phyloP scores from a whole-genome alignment of 2,329 filamentous ascomycete genomes.

The Ophiostoma populinum region DNA sequence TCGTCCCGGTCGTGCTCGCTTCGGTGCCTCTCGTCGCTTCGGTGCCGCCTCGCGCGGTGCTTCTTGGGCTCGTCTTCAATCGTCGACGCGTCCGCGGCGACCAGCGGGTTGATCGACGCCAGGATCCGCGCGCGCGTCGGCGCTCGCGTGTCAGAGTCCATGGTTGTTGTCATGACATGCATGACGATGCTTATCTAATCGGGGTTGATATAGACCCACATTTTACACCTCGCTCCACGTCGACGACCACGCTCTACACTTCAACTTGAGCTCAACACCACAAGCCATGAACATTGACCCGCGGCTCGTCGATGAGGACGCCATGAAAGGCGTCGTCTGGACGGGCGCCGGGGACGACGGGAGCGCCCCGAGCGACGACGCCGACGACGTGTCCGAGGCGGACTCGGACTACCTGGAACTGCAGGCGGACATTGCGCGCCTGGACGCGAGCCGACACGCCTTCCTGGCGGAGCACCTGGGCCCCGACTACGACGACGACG shows the following conservation, averaged over 20 bases:
- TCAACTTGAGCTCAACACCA: no score
- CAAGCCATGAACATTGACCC: conserved; percentile 1
- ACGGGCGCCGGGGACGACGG: not conserved
- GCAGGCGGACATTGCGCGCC: conserved; percentile 21
- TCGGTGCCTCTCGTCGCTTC: not conserved
- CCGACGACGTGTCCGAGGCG: conserved; percentile 18
- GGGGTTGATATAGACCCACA: no score
- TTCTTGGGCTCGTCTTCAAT: conserved; percentile 1
- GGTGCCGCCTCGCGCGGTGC: not conserved
- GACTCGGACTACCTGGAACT: conserved; percentile 26
- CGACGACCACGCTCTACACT: not conserved
- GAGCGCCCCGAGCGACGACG: conserved; percentile 9
- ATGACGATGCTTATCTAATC: no score
- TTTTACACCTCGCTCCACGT: no score
- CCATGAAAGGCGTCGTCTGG: not conserved
- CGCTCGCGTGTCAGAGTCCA: conserved; percentile 5
- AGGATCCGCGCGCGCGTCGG: conserved; percentile 17
- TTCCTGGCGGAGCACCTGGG: conserved; percentile 18
- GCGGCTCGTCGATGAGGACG: not conserved
- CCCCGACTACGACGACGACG: conserved; percentile 6
- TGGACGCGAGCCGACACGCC: conserved; percentile 20
- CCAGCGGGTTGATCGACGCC: conserved; percentile 28
- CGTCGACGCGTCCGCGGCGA: not conserved
- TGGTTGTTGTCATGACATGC: not conserved
- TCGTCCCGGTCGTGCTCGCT: no score